Evolutionary conservation across 225 moss, liverwort and hornwort genomes (phyloP).

Genomic region (Physcomitrium patens): DNA sequence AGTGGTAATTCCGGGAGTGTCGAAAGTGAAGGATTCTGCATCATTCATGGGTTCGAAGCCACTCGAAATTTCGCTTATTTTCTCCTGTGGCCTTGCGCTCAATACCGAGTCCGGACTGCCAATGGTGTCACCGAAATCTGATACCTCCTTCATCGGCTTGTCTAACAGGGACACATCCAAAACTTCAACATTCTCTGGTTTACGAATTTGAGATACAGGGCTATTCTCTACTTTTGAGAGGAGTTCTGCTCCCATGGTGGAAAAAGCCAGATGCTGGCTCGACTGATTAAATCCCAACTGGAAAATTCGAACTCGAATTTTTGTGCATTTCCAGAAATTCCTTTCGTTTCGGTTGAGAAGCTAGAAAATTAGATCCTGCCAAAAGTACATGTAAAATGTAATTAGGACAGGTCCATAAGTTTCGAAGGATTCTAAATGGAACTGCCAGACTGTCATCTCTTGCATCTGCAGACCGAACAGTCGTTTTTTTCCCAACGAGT

Average conservation of each 20-base stretch:
- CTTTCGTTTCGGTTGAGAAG: not conserved
- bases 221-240: constrained; percentile 30
- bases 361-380: constrained; percentile 17
- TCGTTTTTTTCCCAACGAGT: too few relatives aligned
- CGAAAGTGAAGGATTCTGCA: constrained; percentile 3
- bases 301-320: constrained; percentile 11
- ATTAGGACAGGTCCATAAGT: not conserved
- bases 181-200: constrained; percentile 37
- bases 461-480: not conserved
- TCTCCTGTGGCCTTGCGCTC: constrained; percentile 21
- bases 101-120: constrained; percentile 39
- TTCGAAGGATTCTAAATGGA: not conserved
- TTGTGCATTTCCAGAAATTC: constrained; percentile 35
- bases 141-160: constrained; percentile 27
- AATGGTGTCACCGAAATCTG: constrained; percentile 23
- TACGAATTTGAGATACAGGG: constrained; percentile 16
- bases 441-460: not conserved
- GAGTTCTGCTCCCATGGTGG: constrained; percentile 38
- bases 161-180: constrained; percentile 34
- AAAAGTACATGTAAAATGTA: not conserved
- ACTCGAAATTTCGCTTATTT: not conserved
- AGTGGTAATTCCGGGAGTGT: too few relatives aligned
- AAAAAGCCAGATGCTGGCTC: not conserved
- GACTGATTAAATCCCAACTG: constrained; percentile 21
- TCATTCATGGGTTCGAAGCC: constrained; percentile 1